These are phyloP conservation scores for Asterella californica DNA, from an alignment of 225 moss, liverwort and hornwort genomes.

Conservation along the genomic window DNA sequence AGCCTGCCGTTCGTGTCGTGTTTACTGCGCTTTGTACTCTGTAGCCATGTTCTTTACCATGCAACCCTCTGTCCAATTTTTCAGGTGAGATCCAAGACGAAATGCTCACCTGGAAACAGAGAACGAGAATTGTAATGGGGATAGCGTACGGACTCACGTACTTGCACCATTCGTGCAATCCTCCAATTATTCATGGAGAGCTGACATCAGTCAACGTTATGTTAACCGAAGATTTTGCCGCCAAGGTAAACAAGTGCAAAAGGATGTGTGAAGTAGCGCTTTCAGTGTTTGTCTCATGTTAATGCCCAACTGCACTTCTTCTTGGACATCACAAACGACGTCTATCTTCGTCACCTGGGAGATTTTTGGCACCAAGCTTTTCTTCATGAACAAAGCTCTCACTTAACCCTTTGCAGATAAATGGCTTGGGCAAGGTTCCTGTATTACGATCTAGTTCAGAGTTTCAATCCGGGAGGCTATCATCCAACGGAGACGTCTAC, in stretches of 20 bases:
- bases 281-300: no score
- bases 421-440: constrained; percentile 45
- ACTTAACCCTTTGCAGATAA: constrained; percentile 31
- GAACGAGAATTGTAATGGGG: constrained; percentile 46
- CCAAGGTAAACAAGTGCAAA: constrained; percentile 34
- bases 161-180: constrained; percentile 49
- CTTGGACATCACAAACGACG: neutral
- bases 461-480: constrained; percentile 19
- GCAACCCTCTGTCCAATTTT: neutral
- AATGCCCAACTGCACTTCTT: no score
- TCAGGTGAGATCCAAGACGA: constrained; percentile 43
- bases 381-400: neutral
- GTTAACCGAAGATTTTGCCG: constrained; percentile 52
- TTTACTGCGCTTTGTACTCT: no score
- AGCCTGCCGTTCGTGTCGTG: no score
- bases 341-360: neutral
- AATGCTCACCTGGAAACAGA: constrained; percentile 47
- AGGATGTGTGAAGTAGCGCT: no score
- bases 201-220: constrained; percentile 43
- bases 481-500: neutral
- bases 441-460: constrained; percentile 36
- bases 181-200: constrained; percentile 51
- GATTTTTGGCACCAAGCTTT: neutral
- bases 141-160: constrained; percentile 45
- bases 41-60: neutral